A percentile compares a stretch with the other conserved stretches of the same genome.
These are phyloP conservation scores for Rhizopogon vinicolor DNA, from an alignment of 768 basidiomycete species.

Conservation along the genomic window DNA sequence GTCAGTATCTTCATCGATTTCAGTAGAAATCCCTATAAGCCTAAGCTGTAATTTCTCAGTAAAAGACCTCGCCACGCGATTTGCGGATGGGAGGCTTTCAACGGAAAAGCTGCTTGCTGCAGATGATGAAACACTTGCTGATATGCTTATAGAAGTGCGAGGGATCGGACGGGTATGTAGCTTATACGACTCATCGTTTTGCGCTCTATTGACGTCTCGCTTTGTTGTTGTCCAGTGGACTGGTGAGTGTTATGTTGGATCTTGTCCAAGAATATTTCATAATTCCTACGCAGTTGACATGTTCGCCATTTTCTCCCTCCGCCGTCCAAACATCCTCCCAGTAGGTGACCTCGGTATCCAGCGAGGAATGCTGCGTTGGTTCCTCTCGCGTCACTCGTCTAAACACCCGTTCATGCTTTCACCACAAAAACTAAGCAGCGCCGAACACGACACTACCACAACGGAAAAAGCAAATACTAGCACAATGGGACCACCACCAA, in stretches of 20 bases:
- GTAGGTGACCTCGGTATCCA: slow-evolving; percentile 84
- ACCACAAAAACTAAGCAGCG: slow-evolving; percentile 40
- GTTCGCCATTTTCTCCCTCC: slow-evolving; percentile 87
- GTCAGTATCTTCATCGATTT: slow-evolving; percentile 33
- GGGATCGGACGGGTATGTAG: slow-evolving; percentile 69
- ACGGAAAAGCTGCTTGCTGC: slow-evolving; percentile 66
- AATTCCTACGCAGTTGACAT: slow-evolving; percentile 61
- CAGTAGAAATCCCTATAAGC: background rate
- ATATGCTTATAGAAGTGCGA: slow-evolving; percentile 71
- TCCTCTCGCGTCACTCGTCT: slow-evolving; percentile 56
- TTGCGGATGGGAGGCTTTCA: slow-evolving; percentile 76
- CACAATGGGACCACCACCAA: background rate
- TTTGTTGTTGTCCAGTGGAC: slow-evolving; percentile 46
- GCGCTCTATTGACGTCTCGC: slow-evolving; percentile 3
- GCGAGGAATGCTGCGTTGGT: slow-evolving; percentile 65
- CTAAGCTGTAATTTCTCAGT: slow-evolving; percentile 38
- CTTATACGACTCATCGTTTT: background rate
- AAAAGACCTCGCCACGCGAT: slow-evolving; percentile 71
- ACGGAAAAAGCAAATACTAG: background rate
- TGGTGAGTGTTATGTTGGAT: slow-evolving; percentile 31
- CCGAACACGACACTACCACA: slow-evolving; percentile 3
- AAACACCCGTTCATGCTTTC: slow-evolving; percentile 43
- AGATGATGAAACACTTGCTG: slow-evolving; percentile 69
- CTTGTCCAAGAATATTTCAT: slow-evolving; percentile 2
- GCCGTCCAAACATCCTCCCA: slow-evolving; percentile 78